Evolutionary conservation across 768 basidiomycete species (phyloP).

Genomic region (Xerocomellus chrysenteron): DNA sequence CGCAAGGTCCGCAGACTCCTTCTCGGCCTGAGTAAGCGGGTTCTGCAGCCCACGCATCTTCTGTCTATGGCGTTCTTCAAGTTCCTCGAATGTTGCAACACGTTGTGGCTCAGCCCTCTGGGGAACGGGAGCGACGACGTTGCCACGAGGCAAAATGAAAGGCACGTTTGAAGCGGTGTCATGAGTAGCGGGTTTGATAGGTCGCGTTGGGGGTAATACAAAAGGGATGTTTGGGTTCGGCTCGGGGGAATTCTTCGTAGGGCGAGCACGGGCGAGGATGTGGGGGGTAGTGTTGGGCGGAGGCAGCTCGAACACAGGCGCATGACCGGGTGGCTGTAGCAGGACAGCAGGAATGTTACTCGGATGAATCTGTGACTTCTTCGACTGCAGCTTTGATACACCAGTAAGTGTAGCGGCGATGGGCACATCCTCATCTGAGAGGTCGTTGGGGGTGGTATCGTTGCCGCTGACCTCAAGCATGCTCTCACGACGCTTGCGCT

Average conservation of each 20-base stretch:
- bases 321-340: slow-evolving; percentile 31
- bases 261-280: slow-evolving; percentile 24
- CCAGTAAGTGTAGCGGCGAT: slow-evolving; percentile 26
- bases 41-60: slow-evolving; percentile 81
- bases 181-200: slow-evolving; percentile 36
- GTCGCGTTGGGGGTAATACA: slow-evolving; percentile 30
- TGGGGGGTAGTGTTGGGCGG: slow-evolving; percentile 17
- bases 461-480: slow-evolving; percentile 47
- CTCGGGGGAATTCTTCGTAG: slow-evolving; percentile 18
- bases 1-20: slow-evolving; percentile 70
- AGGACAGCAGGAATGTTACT: slow-evolving; percentile 29
- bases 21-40: slow-evolving; percentile 78
- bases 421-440: slow-evolving; percentile 36
- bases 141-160: slow-evolving; percentile 46
- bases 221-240: slow-evolving; percentile 30
- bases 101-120: slow-evolving; percentile 51
- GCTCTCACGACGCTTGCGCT: slow-evolving; percentile 72
- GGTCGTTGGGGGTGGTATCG: slow-evolving; percentile 32
- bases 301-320: slow-evolving; percentile 27
- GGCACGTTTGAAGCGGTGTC: slow-evolving; percentile 38
- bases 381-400: slow-evolving; percentile 12
- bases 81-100: slow-evolving; percentile 81
- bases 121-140: slow-evolving; percentile 41
- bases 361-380: slow-evolving; percentile 18
- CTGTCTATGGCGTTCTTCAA: slow-evolving; percentile 81